Conservation (phyloP, 108 stramenopile genomes). For the Cyclotella atomus region DNA sequence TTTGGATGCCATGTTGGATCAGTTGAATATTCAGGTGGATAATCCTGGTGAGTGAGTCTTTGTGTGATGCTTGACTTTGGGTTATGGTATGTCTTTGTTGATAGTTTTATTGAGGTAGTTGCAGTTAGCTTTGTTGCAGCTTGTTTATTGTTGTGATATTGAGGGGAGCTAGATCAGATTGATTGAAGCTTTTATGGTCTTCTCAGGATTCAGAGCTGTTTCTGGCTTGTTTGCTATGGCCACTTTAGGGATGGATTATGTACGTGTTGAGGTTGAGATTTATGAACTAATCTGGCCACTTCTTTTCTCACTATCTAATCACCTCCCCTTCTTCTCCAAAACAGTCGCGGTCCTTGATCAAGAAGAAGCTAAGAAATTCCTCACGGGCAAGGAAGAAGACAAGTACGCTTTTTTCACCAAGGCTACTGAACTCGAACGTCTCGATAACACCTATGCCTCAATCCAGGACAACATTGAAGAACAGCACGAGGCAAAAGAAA, state of each 20-base stretch:
- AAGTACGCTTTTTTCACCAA: constrained; percentile 96
- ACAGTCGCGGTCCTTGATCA: constrained; percentile 93
- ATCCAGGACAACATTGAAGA: constrained; percentile 62
- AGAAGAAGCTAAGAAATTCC: constrained; percentile 97
- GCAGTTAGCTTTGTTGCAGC: no score
- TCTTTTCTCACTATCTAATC: not conserved
- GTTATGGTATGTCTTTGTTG: no score
- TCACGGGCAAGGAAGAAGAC: constrained; percentile 88
- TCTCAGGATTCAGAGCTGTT: no score
- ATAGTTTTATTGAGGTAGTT: no score
- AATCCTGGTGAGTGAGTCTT: constrained; percentile 84
- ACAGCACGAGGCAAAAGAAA: constrained; percentile 41
- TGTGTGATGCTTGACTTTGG: not conserved
- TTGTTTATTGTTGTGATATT: no score
- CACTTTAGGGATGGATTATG: no score
- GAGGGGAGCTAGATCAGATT: no score
- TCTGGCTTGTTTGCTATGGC: no score
- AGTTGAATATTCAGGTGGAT: constrained; percentile 90
- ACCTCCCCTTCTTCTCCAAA: not conserved
- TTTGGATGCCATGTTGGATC: constrained; percentile 89
- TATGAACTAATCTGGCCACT: no score
- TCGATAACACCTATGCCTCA: constrained; percentile 63
- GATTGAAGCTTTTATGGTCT: no score
- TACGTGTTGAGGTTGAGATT: no score
- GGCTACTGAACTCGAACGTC: constrained; percentile 92